These are phyloP conservation scores for Phytophthora citrophthora DNA, from an alignment of 352 stramenopile genomes.

Conservation along the genomic window DNA sequence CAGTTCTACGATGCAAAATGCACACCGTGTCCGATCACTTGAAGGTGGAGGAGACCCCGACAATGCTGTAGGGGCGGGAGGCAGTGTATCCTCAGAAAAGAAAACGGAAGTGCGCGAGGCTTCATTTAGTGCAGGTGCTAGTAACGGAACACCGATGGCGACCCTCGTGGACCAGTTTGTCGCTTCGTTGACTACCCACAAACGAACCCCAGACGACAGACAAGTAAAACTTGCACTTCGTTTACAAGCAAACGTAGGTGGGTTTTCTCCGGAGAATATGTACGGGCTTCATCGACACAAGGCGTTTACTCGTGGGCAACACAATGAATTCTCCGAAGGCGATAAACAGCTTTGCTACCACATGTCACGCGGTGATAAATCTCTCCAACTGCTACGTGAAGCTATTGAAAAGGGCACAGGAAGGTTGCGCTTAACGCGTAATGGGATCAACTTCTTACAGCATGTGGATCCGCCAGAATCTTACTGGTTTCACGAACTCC, in stretches of 20 bases:
- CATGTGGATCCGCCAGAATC: conserved; percentile 37
- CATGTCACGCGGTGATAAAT: conserved; percentile 33
- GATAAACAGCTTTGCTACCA: conserved; percentile 14
- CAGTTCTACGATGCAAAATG: conserved; percentile 44
- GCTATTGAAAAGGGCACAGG: conserved; percentile 60
- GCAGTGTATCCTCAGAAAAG: conserved; percentile 18
- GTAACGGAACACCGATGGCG: conserved; percentile 4
- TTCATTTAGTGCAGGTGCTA: background rate
- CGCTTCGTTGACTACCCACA: conserved; percentile 27
- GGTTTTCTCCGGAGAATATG: conserved; percentile 59
- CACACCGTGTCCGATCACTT: conserved; percentile 31
- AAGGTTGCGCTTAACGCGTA: conserved; percentile 54
- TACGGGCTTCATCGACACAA: conserved; percentile 31
- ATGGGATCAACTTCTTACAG: conserved; percentile 55
- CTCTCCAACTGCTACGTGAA: conserved; percentile 54
- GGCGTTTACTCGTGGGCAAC: background rate
- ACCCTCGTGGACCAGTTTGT: conserved; percentile 31
- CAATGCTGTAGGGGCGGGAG: background rate
- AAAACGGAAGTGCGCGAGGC: conserved; percentile 19
- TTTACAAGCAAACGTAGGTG: conserved; percentile 51
- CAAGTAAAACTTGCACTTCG: conserved; percentile 58
- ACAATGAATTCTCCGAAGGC: background rate
- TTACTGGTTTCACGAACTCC: conserved; percentile 42
- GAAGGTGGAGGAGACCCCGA: conserved; percentile 7
- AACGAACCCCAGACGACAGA: conserved; percentile 51